Conservation (phyloP, 2,329 filamentous ascomycete genomes). For the Myrmaecium sp. region DNA sequence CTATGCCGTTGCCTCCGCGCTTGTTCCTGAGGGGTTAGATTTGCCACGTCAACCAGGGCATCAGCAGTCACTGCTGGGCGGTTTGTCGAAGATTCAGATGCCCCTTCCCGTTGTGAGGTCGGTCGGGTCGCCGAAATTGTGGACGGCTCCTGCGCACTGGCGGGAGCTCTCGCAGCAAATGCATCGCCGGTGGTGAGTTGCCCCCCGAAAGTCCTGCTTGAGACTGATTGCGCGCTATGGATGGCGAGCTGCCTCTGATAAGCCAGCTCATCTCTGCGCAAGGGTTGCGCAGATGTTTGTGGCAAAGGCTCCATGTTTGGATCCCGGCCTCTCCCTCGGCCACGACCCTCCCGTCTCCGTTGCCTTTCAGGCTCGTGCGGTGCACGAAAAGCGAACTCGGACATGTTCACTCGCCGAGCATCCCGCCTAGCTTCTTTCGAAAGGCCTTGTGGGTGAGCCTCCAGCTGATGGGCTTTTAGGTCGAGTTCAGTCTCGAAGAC, state of each 20-base stretch:
- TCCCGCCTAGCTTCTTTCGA: slow-evolving; percentile 75
- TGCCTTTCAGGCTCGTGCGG: slow-evolving; percentile 49
- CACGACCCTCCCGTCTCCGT: slow-evolving; percentile 26
- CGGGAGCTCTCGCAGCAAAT: slow-evolving; percentile 29
- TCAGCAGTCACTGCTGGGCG: too few species aligned
- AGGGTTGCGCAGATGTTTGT: slow-evolving; percentile 57
- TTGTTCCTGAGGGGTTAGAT: slow-evolving; percentile 58
- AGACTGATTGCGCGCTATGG: slow-evolving; percentile 67
- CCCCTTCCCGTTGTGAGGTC: too few species aligned
- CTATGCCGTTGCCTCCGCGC: slow-evolving; percentile 65
- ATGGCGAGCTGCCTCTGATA: slow-evolving; percentile 87
- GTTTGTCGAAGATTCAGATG: too few species aligned
- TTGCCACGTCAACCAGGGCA: too few species aligned
- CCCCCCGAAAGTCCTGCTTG: slow-evolving; percentile 69
- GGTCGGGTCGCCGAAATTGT: slow-evolving; percentile 23
- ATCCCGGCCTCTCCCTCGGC: slow-evolving; percentile 56
- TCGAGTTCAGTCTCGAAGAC: slow-evolving; percentile 94
- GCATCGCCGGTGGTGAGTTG: slow-evolving; percentile 46
- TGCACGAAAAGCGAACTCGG: slow-evolving; percentile 62
- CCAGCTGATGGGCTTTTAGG: slow-evolving; percentile 80
- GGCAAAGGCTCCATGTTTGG: slow-evolving; percentile 72
- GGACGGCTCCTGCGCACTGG: slow-evolving; percentile 17
- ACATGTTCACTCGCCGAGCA: slow-evolving; percentile 71
- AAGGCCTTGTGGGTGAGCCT: slow-evolving; percentile 59
- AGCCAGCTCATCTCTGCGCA: slow-evolving; percentile 74